These are phyloP conservation scores for Penicillium herquei DNA, from an alignment of 495 filamentous ascomycete genomes.

Conservation along the genomic window DNA sequence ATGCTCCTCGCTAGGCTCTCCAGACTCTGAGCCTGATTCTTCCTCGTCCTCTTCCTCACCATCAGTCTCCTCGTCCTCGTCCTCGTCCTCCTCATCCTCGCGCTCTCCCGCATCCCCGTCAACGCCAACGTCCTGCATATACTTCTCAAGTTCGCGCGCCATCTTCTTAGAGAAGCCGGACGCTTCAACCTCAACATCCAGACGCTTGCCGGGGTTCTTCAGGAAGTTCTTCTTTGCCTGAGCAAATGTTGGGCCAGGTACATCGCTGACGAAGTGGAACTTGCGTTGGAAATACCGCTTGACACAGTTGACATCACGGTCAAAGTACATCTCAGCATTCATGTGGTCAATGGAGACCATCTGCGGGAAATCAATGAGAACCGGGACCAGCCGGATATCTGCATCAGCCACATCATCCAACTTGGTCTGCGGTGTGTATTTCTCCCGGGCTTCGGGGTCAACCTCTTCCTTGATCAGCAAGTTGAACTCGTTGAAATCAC, in stretches of 20 bases:
- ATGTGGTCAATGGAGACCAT: slow-evolving; percentile 94
- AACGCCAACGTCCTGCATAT: slow-evolving; percentile 72
- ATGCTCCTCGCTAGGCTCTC: slow-evolving; percentile 18
- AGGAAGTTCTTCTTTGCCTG: slow-evolving; percentile 77
- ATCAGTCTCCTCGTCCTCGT: slow-evolving; percentile 34
- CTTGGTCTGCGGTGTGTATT: slow-evolving; percentile 25
- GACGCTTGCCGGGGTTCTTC: slow-evolving; percentile 59
- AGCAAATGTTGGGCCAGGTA: slow-evolving; percentile 77
- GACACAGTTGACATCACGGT: slow-evolving; percentile 90
- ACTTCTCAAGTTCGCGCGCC: slow-evolving; percentile 85
- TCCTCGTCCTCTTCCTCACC: slow-evolving; percentile 21
- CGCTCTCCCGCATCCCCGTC: slow-evolving; percentile 52
- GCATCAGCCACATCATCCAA: slow-evolving; percentile 30
- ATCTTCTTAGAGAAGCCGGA: slow-evolving; percentile 96
- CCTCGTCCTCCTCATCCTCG: slow-evolving; percentile 42
- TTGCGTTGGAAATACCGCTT: slow-evolving; percentile 87
- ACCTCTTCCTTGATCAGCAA: slow-evolving; percentile 80
- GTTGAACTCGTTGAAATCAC: slow-evolving; percentile 99
- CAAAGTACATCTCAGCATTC: slow-evolving; percentile 94
- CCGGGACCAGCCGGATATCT: slow-evolving; percentile 51
- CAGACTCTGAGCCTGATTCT: slow-evolving; percentile 10
- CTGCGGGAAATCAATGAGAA: slow-evolving; percentile 97
- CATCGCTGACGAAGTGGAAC: slow-evolving; percentile 81
- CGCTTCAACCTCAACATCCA: slow-evolving; percentile 88
- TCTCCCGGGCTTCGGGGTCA: slow-evolving; percentile 37